These are phyloP conservation scores for Lepidium africanum DNA, from an alignment of 345 rosid genomes.

Conservation along the genomic window DNA sequence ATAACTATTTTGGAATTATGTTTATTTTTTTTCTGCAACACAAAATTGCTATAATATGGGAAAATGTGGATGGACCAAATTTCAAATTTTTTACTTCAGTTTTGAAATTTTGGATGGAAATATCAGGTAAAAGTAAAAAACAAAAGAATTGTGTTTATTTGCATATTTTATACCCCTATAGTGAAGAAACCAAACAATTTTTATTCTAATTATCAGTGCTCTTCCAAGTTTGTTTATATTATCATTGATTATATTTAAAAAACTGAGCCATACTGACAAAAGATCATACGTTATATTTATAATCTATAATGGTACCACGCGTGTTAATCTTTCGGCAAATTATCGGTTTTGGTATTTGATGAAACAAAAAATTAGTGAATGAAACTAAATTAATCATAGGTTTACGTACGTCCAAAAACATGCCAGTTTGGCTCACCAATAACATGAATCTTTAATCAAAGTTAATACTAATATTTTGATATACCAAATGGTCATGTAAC, in stretches of 20 bases:
- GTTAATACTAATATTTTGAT: neutral
- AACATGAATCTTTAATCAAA: neutral
- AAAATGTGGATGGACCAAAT: neutral
- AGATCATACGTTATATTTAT: neutral
- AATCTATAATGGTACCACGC: constrained; percentile 1
- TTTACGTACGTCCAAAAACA: neutral
- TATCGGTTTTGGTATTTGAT: constrained; percentile 2
- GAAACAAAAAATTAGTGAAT: neutral
- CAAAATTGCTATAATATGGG: neutral
- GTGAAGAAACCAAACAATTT: neutral
- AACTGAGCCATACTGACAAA: neutral
- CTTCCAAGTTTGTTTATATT: neutral
- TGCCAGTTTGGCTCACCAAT: constrained; percentile 10
- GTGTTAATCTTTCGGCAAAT: constrained; percentile 19
- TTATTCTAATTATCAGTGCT: neutral
- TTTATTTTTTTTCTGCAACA: neutral
- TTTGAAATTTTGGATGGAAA: neutral
- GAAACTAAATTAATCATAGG: neutral
- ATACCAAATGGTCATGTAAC: neutral
- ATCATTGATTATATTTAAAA: neutral
- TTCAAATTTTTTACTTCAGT: neutral
- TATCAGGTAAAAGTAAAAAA: neutral
- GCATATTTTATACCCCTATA: neutral
- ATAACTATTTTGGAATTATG: neutral
- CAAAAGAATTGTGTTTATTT: neutral